Evolutionary conservation across 176 grass and related monocot genomes (phyloP), one percentile per base, ranked within the genome.

Genomic region (Raddia distichophylla): DNA sequence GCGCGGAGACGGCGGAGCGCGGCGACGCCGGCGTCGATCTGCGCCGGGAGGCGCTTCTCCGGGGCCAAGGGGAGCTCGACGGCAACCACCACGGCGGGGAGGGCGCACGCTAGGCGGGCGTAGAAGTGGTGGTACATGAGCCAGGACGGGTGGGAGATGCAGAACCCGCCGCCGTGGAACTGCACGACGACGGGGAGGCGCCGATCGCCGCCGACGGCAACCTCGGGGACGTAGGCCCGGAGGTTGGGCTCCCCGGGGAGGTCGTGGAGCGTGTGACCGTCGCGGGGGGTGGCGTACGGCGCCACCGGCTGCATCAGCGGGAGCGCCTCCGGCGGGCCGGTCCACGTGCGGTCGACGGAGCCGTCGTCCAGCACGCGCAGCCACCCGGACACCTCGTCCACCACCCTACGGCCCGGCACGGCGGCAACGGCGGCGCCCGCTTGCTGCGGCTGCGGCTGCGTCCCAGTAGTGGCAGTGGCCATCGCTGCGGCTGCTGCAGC

Each of bases 371-470:
- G 61, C 17, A 97, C 49, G 32, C 83, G 84, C 54, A 97, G 63
- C 94, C 94, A 97, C 49, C 94, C 91, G 66, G 87, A 90, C 35
- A 97, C 94, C 89, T 94, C 85, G 79, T 94, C 91, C 61, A 97
- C 87, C 44, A 94, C 85, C 83, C 64, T 85, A 15, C 72, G 87
- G 13, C 6, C 20, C n/a, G 15, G 6, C 51, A 27, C 27, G 27
- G 27, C 27, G 27, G n/a, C 37, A 7, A 2, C 33, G 35, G 8
- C 52, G 46, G 3, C 12, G 8, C 34, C 45, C 40, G 61, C 18
- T 19, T 65, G 66, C 51, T 8, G 32, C 71, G 19, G 59, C 49
- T 79, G 27, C 27, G 27, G 27, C 57, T 47, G n/a, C 35, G 55
- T 35, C 3, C 46, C 48, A 20, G 74, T 67, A 27, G 49, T n/a